Evolutionary conservation across 2,329 filamentous ascomycete genomes (phyloP).

Genomic region (Blumeria hordei): DNA sequence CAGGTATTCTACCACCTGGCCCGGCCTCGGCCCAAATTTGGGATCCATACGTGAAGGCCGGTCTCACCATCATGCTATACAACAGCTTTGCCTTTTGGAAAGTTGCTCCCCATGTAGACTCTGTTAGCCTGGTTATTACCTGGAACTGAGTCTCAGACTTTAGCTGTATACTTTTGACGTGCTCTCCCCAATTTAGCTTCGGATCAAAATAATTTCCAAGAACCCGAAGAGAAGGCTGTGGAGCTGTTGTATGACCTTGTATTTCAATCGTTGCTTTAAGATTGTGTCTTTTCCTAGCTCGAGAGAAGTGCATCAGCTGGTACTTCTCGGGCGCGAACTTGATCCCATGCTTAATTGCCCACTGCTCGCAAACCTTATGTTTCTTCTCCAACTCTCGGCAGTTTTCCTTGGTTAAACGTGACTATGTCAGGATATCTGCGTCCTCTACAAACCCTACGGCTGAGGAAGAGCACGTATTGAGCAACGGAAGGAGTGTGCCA

Average conservation of each 20-base stretch:
- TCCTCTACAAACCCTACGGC: background rate
- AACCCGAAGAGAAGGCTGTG: background rate
- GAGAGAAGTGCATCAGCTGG: background rate
- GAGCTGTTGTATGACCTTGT: background rate
- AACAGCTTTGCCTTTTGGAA: background rate
- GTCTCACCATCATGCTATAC: background rate
- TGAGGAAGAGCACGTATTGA: background rate
- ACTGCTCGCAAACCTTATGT: background rate
- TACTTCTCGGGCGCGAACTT: background rate
- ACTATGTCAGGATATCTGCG: background rate
- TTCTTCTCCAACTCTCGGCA: background rate
- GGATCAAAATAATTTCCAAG: background rate
- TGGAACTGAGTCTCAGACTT: background rate
- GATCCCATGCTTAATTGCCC: background rate
- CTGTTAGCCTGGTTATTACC: background rate
- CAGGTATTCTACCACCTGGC: background rate
- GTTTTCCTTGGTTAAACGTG: background rate
- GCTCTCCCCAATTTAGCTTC: background rate
- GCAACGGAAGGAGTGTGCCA: background rate
- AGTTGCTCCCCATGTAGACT: slow-evolving; percentile 1
- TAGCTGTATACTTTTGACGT: background rate
- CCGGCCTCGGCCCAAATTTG: background rate
- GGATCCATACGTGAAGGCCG: too few species aligned
- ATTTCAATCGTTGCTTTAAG: background rate
- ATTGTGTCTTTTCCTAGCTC: background rate